Percentiles rank a stretch among this genome's conserved stretches.
phyloP scores from a whole-genome alignment of 441 rosid species.

The Populus hybrid region DNA sequence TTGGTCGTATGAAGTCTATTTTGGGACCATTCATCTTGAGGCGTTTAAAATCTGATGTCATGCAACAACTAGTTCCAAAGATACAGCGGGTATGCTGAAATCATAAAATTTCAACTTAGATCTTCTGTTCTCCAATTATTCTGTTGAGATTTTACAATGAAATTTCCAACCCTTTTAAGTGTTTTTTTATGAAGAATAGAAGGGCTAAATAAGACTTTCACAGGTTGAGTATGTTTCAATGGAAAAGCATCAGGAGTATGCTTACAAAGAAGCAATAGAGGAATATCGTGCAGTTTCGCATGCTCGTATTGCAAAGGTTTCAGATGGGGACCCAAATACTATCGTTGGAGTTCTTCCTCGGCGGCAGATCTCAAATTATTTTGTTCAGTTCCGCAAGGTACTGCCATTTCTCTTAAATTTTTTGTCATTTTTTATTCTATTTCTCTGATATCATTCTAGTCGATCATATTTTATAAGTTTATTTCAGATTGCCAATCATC shows the following conservation, averaged over 20 bases:
- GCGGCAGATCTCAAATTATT: slow-evolving; percentile 89
- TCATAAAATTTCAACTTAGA: slow-evolving; percentile 10
- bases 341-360: slow-evolving; percentile 60
- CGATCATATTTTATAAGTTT: slow-evolving; percentile 2
- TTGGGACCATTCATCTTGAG: slow-evolving; percentile 95
- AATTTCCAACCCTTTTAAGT: background rate
- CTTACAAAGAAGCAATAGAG: slow-evolving; percentile 88
- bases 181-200: slow-evolving; percentile 6
- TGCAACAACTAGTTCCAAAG: slow-evolving; percentile 97
- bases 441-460: background rate
- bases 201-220: slow-evolving; percentile 22
- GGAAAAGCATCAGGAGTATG: slow-evolving; percentile 75
- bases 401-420: background rate
- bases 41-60: slow-evolving; percentile 93
- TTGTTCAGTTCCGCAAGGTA: slow-evolving; percentile 95
- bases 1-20: slow-evolving; percentile 91
- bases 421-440: background rate
- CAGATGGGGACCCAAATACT: slow-evolving; percentile 40
- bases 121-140: slow-evolving; percentile 5
- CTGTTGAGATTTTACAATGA: slow-evolving; percentile 6
- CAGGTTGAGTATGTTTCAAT: slow-evolving; percentile 89
- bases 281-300: slow-evolving; percentile 80
- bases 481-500: slow-evolving; percentile 93
- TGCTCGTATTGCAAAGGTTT: slow-evolving; percentile 60
- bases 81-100: slow-evolving; percentile 62